Base-by-base conservation (phyloP, 805 yeast species). In the Phaffomyces thermotolerans region DNA sequence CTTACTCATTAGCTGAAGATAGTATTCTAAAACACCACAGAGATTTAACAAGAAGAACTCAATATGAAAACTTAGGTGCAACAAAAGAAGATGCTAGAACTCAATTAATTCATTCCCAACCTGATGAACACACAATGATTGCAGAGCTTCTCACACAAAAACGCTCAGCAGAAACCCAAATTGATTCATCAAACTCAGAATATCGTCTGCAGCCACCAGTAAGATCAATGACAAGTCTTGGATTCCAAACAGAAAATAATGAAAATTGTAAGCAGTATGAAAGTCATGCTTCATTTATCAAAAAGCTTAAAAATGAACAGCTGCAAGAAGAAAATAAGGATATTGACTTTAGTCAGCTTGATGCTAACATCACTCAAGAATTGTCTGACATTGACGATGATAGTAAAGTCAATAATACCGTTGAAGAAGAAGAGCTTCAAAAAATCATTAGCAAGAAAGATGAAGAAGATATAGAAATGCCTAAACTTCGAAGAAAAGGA, bases 331-430 rank as follows among this genome's bases (percentile, higher is more conserved):
- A 24, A 24, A 13, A 4, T 36, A 24, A 15, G 9, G 24, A 25
- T 8, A 25, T 40, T 31, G 35, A 23, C 29, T 38, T 22, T 52
- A 34, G 46, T 36, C 39, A 27, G 8, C 29, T 53, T 9, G 49
- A 46, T 1, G 49, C 31, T 2, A 48, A 59, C 36, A 38, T 59
- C 17, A 54, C 63, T 10, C 61, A 59, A 36, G 62, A 59, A 1
- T 29, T 59, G 2, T 54, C 60, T 4, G 62, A 59, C 33, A 49
- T 58, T 34, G 62, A 58, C 33, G 60, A 58, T 37, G 57, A 54
- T 18, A 51, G 48, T 27, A 49, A 47, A 25, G 46, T 47, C 8
- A 52, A 52, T 17, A 42, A 37, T 15, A 41, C 52, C 10, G 38
- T 33, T 14, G 41, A 25, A 23, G 49, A 45, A 18, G 48, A 39